Base-by-base conservation (phyloP, 331 rosid species). In the Phaseolus coccineus region DNA sequence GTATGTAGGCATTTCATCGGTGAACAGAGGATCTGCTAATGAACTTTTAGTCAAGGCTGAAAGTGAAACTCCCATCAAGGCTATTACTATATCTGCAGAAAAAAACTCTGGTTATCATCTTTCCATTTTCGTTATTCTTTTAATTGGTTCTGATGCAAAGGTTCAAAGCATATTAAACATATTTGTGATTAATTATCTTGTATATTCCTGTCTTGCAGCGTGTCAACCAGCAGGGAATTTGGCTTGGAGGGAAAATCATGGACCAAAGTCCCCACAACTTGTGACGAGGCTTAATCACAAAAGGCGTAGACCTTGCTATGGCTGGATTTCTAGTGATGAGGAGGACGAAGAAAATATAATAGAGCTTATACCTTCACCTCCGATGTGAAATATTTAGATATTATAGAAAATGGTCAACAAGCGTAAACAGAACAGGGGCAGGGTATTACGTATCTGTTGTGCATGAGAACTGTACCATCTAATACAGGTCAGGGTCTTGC, bases 251-350 rank as follows among this genome's bases (percentile, higher is more conserved):
- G 62, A 61, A 62, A 15, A 56, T 33, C 64, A 15, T 75, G 74
- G 42, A 62, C 15, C 59, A 13, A 27, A 53, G 66, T 58, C 75
- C 40, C 27, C 76, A 9, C 59, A 70, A 55, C 72, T 61, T 69
- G 58, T 3, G 47, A n/a, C 71, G 52, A 69, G 11, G 35, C 56
- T 63, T 62, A 4, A 59, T 71, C 46, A 8, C 65, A 42, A 56
- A 69, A 76, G 40, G 76, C 79, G 80, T 28, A 84, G 6, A 84
- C 87, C 87, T 71, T 76, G 77, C 73, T 11, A 63, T 80, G 85
- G 87, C 42, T 84, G 85, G 85, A 77, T 84, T 71, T 77, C 76
- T 71, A 8, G n/a, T 80, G 85, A 84, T 37, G 31, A 24, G 14
- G 81, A 68, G 0, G 76, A 80, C 7, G 85, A 80, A 48, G 80